Conservation (phyloP, 768 basidiomycete genomes). For the Lactarius tabidus region DNA sequence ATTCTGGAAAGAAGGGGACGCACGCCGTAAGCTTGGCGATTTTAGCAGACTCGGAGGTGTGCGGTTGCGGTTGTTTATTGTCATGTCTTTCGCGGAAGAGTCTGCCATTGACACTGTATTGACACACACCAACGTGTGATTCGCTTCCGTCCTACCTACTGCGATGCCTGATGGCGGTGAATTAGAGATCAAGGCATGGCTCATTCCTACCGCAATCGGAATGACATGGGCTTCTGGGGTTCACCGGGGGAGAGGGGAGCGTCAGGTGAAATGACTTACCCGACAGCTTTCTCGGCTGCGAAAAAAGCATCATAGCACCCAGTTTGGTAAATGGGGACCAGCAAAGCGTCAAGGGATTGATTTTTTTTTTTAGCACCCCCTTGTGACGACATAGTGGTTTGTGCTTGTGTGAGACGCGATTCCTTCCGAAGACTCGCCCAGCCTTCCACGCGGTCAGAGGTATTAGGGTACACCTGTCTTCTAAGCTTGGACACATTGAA, state of each 20-base stretch:
- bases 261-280: constrained; percentile 15
- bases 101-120: neutral
- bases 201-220: constrained; percentile 16
- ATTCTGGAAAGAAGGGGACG: constrained; percentile 24
- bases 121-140: neutral
- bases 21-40: constrained; percentile 22
- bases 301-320: constrained; percentile 4
- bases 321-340: constrained; percentile 14
- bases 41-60: constrained; percentile 6
- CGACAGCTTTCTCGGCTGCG: constrained; percentile 7
- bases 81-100: constrained; percentile 5
- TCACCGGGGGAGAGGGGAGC: constrained; percentile 7
- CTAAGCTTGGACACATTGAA: neutral
- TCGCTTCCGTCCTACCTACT: neutral
- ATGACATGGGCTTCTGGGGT: constrained; percentile 19
- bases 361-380: neutral
- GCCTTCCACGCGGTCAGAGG: constrained; percentile 13
- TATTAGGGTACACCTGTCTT: constrained; percentile 7
- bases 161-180: constrained; percentile 18
- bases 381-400: constrained; percentile 14
- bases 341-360: constrained; percentile 8
- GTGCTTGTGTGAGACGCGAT: constrained; percentile 3
- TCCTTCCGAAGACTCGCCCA: constrained; percentile 18
- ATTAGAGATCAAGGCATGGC: constrained; percentile 16
- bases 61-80: constrained; percentile 2